Evolutionary conservation across 139 green algal species (phyloP), one percentile per base, ranked within the genome.

Genomic region (Tetradesmus obliquus): DNA sequence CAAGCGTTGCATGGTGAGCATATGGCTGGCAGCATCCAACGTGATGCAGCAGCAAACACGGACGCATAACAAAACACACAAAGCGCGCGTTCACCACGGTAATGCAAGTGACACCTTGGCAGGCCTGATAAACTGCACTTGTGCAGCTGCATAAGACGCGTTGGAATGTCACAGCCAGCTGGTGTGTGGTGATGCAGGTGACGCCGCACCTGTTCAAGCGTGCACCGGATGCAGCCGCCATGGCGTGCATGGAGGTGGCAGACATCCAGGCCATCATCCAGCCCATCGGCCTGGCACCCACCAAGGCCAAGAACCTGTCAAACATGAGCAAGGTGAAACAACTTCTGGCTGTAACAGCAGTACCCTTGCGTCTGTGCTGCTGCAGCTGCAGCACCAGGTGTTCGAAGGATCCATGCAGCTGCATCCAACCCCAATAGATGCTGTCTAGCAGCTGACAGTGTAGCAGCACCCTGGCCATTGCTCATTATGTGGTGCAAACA

Each of bases 301-400:
- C 97, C 53, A 99, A 99, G 93, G 96, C 97, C 15, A 96, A 94
- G 53, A 98, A 98, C 92, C 83, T 99, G 3, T 86, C 88, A 80
- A 90, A 66, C 20, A 96, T 97, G 93, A 95, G 92, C 83, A 94
- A 97, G 93, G 95, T 95, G 51, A 32, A 82, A 5, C 6, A 13
- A 54, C 69, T 24, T 32, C 53, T 45, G 74, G 32, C 10, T 53
- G 4, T 6, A 81, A 81, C 72, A 12, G 22, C 72, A 53, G 19
- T 20, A 72, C 62, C 10, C 10, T 72, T 13, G 10, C 12, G 62
- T 72, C 13, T 12, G 10, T 72, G 62, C 62, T 72, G 62, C 62
- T 72, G 32, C 32, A 45, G 32, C 32, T 45, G 32, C 32, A 45
- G 32, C 32, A 45, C 32, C 32, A 45, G 32, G 32, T 45, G 32